Conservation (phyloP, 129 eudicot species). For the Cynara cardunculus region DNA sequence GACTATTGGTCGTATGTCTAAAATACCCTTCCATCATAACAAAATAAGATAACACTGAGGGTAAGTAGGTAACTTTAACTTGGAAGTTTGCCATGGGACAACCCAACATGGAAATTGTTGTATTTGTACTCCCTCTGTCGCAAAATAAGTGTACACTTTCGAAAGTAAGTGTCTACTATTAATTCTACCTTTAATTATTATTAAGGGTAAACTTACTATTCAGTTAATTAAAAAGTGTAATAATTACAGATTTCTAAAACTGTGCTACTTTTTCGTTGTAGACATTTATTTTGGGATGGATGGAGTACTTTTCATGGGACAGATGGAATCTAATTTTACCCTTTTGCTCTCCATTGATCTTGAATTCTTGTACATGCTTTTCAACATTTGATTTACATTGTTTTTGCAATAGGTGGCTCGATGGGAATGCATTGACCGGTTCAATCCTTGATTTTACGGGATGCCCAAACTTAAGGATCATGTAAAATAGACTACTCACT, state of each 20-base stretch:
- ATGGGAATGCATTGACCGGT: constrained; percentile 58
- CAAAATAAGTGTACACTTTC: too few relatives aligned
- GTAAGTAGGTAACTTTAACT: not conserved
- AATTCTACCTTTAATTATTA: too few relatives aligned
- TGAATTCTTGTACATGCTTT: not conserved
- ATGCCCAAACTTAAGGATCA: constrained; percentile 46
- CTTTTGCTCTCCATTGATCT: not conserved
- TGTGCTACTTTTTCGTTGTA: too few relatives aligned
- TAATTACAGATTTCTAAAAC: too few relatives aligned
- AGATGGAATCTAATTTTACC: not conserved
- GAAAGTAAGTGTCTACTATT: too few relatives aligned
- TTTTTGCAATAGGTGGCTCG: constrained; percentile 52
- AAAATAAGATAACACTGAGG: not conserved
- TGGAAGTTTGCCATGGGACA: not conserved
- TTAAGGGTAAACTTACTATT: too few relatives aligned
- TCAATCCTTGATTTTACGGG: constrained; percentile 61
- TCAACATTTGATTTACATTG: not conserved
- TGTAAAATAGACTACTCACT: constrained; percentile 27
- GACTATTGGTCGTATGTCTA: not conserved
- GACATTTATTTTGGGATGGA: too few relatives aligned
- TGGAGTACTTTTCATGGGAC: constrained; percentile 4
- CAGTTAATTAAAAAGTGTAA: too few relatives aligned
- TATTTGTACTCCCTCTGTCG: too few relatives aligned
- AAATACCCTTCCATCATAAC: not conserved
- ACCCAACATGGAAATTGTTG: not conserved